Conservation (phyloP, 179 eudicot genomes). For the Silene vulgaris region DNA sequence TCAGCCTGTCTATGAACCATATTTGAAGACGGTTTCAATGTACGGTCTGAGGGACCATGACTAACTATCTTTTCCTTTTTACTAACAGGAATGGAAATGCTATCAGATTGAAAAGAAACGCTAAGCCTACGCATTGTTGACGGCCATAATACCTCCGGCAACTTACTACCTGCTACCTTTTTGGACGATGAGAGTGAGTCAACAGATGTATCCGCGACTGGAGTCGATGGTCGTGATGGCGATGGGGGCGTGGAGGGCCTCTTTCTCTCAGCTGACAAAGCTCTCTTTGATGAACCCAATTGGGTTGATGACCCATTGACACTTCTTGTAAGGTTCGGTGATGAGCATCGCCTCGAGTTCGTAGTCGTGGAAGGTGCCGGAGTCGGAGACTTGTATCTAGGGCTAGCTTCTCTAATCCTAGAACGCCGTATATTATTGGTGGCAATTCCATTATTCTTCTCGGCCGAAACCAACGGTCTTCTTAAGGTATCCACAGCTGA, state of each 20-base stretch:
- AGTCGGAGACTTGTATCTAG: slow-evolving; percentile 70
- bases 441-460: slow-evolving; percentile 54
- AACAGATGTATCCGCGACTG: slow-evolving; percentile 50
- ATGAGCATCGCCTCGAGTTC: slow-evolving; percentile 53
- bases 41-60: slow-evolving; percentile 57
- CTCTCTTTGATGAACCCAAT: slow-evolving; percentile 54
- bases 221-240: slow-evolving; percentile 58
- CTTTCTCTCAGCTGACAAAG: slow-evolving; percentile 80
- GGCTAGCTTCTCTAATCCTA: slow-evolving; percentile 62
- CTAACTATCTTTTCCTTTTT: slow-evolving; percentile 68
- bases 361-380: slow-evolving; percentile 32
- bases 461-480: slow-evolving; percentile 46
- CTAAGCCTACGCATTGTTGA: slow-evolving; percentile 86
- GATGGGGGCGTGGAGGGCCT: slow-evolving; percentile 73
- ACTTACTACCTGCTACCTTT: slow-evolving; percentile 45
- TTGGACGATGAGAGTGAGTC: slow-evolving; percentile 46
- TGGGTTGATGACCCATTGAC: slow-evolving; percentile 38
- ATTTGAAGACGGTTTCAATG: slow-evolving; percentile 72
- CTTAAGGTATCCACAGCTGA: slow-evolving; percentile 52
- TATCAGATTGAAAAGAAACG: slow-evolving; percentile 87
- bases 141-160: slow-evolving; percentile 84
- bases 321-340: slow-evolving; percentile 54
- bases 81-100: slow-evolving; percentile 55
- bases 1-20: slow-evolving; percentile 49
- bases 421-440: slow-evolving; percentile 35